These are phyloP conservation scores for Jatropha curcas DNA, from an alignment of 345 rosid genomes.

Conservation along the genomic window DNA sequence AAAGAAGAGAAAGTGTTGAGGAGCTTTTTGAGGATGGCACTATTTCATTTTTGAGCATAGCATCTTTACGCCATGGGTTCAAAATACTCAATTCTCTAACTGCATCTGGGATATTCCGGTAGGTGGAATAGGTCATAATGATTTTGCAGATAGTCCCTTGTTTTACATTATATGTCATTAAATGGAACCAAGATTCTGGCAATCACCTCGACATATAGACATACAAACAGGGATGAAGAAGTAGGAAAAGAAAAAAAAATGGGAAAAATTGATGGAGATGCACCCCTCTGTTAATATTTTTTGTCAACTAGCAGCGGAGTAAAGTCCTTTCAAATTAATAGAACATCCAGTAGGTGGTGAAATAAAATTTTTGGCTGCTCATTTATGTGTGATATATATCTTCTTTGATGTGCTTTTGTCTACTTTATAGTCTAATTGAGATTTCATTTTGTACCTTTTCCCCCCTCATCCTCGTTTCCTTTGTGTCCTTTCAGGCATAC, in stretches of 20 bases:
- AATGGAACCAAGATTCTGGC: neutral
- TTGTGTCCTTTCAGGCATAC: conserved; percentile 57
- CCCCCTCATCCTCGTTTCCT: neutral
- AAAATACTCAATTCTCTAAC: conserved; percentile 71
- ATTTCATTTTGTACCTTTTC: neutral
- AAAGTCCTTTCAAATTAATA: neutral
- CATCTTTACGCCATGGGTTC: conserved; percentile 79
- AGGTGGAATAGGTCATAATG: conserved; percentile 14
- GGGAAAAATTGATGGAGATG: neutral
- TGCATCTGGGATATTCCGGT: conserved; percentile 63
- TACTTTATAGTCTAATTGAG: neutral
- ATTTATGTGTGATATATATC: neutral
- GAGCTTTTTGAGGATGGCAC: conserved; percentile 95
- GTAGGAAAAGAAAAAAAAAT: neutral
- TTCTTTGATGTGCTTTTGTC: neutral
- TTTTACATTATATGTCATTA: neutral
- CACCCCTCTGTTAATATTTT: neutral
- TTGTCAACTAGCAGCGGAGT: neutral
- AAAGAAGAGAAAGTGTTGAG: conserved; percentile 78
- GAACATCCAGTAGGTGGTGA: neutral
- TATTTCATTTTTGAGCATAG: conserved; percentile 78
- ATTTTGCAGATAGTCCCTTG: neutral
- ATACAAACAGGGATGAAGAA: neutral
- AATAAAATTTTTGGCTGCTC: neutral
- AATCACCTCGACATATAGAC: neutral